A percentile compares a stretch with the other conserved stretches of the same genome.
phyloP scores from a whole-genome alignment of 345 rosid species.

The Isatis tinctoria region DNA sequence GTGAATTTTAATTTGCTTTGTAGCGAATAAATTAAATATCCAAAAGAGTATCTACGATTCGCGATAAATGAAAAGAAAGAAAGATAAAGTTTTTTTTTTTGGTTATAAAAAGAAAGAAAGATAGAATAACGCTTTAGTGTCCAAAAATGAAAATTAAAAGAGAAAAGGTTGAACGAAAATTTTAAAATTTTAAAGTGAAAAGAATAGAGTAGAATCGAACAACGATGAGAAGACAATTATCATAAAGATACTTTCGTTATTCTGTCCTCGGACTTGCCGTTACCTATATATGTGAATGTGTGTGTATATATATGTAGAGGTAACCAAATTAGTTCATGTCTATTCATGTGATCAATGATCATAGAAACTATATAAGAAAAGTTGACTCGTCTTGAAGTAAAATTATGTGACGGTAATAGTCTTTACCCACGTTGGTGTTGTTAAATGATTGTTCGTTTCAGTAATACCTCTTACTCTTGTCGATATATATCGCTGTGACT shows the following conservation, averaged over 20 bases:
- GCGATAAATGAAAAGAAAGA: slow-evolving; percentile 24
- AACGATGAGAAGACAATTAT: slow-evolving; percentile 33
- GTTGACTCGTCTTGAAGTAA: background rate
- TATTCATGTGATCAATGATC: background rate
- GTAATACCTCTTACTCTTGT: background rate
- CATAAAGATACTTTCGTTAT: slow-evolving; percentile 26
- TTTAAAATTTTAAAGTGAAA: slow-evolving; percentile 12
- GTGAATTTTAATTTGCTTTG: slow-evolving; percentile 26
- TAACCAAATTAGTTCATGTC: background rate
- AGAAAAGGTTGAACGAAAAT: slow-evolving; percentile 3
- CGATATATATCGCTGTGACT: background rate
- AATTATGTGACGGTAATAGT: background rate
- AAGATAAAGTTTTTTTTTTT: slow-evolving; percentile 21
- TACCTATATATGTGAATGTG: too few species aligned
- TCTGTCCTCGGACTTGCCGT: slow-evolving; percentile 21
- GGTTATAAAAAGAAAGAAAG: background rate
- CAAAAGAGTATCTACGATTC: slow-evolving; percentile 22
- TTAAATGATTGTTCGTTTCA: background rate
- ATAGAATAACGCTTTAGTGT: background rate
- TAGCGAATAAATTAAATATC: background rate
- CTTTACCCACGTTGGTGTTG: background rate
- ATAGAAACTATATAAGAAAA: background rate
- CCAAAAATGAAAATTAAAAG: slow-evolving; percentile 19
- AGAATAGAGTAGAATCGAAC: slow-evolving; percentile 25
- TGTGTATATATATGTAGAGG: background rate